These are phyloP conservation scores for Bremia lactucae DNA, from an alignment of 352 stramenopile genomes.

Conservation along the genomic window DNA sequence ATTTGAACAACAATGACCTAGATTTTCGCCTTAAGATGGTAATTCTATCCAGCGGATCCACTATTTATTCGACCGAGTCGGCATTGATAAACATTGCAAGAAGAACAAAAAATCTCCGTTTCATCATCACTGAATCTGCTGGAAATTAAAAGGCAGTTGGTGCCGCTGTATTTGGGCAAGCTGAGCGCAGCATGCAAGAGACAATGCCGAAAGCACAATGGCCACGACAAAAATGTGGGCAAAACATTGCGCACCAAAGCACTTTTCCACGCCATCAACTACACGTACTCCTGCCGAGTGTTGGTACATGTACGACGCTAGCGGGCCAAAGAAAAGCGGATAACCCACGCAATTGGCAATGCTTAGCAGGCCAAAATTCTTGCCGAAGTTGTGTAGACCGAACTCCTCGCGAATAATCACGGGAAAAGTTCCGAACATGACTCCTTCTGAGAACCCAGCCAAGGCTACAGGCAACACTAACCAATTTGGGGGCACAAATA, in stretches of 20 bases:
- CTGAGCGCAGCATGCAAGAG: slow-evolving; percentile 38
- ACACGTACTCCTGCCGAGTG: slow-evolving; percentile 11
- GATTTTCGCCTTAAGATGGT: too few species aligned
- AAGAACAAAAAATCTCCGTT: not conserved
- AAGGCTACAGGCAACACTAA: slow-evolving; percentile 46
- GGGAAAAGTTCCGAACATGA: slow-evolving; percentile 75
- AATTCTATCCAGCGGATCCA: too few species aligned
- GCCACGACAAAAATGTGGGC: slow-evolving; percentile 50
- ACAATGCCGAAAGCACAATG: slow-evolving; percentile 40
- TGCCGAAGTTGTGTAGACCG: slow-evolving; percentile 64
- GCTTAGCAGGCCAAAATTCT: slow-evolving; percentile 78
- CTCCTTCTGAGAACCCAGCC: slow-evolving; percentile 56
- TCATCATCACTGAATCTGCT: slow-evolving; percentile 18
- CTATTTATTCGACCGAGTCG: too few species aligned
- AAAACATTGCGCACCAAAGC: slow-evolving; percentile 51
- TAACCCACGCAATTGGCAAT: slow-evolving; percentile 77
- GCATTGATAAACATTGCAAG: not conserved
- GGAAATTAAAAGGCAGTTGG: slow-evolving; percentile 20
- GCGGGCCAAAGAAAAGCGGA: slow-evolving; percentile 61
- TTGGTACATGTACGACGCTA: slow-evolving; percentile 70
- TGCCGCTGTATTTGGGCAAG: slow-evolving; percentile 28
- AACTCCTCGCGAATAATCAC: slow-evolving; percentile 78
- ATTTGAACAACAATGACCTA: too few species aligned
- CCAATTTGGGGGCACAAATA: slow-evolving; percentile 29
- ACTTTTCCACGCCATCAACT: slow-evolving; percentile 36